Evolutionary conservation across 208 protist genomes (phyloP).

Genomic region (Wallacemonas rigidus): DNA sequence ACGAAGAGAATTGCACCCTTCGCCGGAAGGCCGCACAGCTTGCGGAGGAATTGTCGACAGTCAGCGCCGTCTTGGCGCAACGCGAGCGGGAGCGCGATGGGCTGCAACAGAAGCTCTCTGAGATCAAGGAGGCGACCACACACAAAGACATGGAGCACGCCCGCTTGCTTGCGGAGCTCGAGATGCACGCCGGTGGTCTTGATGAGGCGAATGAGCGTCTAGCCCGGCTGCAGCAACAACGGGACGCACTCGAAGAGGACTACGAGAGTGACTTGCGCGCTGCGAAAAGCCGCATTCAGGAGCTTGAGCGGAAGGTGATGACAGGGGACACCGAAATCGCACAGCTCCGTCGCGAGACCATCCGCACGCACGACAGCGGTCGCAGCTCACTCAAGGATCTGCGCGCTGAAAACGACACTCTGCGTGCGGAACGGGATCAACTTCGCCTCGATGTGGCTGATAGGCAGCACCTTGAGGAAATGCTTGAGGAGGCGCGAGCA

Average conservation of each 20-base stretch:
- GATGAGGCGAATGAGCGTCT: slow-evolving; percentile 61
- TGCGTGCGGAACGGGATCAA: slow-evolving; percentile 42
- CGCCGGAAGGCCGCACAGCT: slow-evolving; percentile 65
- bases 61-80: slow-evolving; percentile 63
- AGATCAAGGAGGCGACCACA: slow-evolving; percentile 20
- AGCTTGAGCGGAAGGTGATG: slow-evolving; percentile 54
- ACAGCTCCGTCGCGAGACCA: slow-evolving; percentile 42
- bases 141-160: slow-evolving; percentile 53
- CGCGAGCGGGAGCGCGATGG: slow-evolving; percentile 59
- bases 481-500: slow-evolving; percentile 45
- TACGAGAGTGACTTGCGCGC: slow-evolving; percentile 59
- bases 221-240: slow-evolving; percentile 51
- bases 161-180: slow-evolving; percentile 47
- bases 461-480: slow-evolving; percentile 39
- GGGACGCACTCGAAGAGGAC: slow-evolving; percentile 60
- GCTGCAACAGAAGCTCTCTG: slow-evolving; percentile 40
- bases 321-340: slow-evolving; percentile 52
- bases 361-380: slow-evolving; percentile 45
- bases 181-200: slow-evolving; percentile 37
- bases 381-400: slow-evolving; percentile 42
- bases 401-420: slow-evolving; percentile 41
- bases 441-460: slow-evolving; percentile 32
- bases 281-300: slow-evolving; percentile 56
- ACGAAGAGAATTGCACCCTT: slow-evolving; percentile 78
- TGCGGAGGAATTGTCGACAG: slow-evolving; percentile 67